Percentiles rank a stretch among this genome's conserved stretches.
These are phyloP conservation scores for Butyriboletus loyo DNA, from an alignment of 768 basidiomycete genomes.

Conservation along the genomic window DNA sequence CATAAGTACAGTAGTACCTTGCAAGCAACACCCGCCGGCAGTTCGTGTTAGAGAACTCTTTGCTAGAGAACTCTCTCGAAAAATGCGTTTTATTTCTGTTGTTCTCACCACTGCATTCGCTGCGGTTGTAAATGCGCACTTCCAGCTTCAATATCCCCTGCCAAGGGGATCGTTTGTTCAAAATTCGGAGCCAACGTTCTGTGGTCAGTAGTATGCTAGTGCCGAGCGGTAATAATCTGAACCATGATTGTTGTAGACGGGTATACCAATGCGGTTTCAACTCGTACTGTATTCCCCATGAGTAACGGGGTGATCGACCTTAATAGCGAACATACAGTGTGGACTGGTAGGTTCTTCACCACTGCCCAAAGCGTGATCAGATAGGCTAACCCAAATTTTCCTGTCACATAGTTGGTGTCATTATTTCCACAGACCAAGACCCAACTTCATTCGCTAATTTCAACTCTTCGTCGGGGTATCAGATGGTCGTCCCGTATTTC, in stretches of 20 bases:
- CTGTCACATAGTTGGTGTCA: constrained; percentile 42
- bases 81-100: constrained; percentile 36
- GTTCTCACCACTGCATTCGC: constrained; percentile 38
- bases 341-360: constrained; percentile 44
- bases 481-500: constrained; percentile 46
- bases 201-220: constrained; percentile 46
- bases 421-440: constrained; percentile 53
- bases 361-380: not conserved
- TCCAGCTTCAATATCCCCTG: constrained; percentile 72
- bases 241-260: constrained; percentile 48
- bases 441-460: constrained; percentile 68
- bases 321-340: constrained; percentile 62
- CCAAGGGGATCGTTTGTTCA: constrained; percentile 71
- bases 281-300: constrained; percentile 70
- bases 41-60: not conserved
- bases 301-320: constrained; percentile 56
- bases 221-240: not conserved
- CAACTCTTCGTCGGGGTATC: constrained; percentile 37
- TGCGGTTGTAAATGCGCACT: constrained; percentile 62
- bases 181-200: constrained; percentile 56
- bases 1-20: not conserved
- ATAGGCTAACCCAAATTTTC: not conserved
- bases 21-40: constrained; percentile 2
- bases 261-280: constrained; percentile 47
- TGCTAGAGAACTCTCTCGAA: not conserved